Conservation (phyloP, 73 alveolate genomes). For the Paramecium biaurelia region DNA sequence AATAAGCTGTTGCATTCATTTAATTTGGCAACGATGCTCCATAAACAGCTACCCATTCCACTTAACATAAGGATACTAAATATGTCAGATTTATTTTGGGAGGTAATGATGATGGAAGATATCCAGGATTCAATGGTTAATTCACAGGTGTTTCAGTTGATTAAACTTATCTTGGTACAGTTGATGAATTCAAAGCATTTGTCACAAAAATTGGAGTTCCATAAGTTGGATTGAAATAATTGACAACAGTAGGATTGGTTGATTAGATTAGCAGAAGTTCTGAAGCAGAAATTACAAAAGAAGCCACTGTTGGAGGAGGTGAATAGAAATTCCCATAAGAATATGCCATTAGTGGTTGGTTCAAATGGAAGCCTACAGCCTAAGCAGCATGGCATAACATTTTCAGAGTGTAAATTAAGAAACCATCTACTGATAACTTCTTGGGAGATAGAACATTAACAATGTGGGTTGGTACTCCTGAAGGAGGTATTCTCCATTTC, state of each 20-base stretch:
- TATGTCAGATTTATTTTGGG: constrained; percentile 45
- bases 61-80: background rate
- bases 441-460: constrained; percentile 43
- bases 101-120: constrained; percentile 32
- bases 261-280: background rate
- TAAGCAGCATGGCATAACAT: constrained; percentile 40
- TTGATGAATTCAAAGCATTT: background rate
- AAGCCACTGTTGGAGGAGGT: constrained; percentile 35
- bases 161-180: background rate
- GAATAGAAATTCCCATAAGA: constrained; percentile 34
- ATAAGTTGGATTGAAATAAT: background rate
- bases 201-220: background rate
- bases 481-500: constrained; percentile 36
- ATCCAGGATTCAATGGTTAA: constrained; percentile 40
- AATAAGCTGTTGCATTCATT: constrained; percentile 15
- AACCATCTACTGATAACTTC: constrained; percentile 40
- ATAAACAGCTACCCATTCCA: background rate
- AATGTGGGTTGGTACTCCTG: background rate
- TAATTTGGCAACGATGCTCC: background rate
- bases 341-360: constrained; percentile 53
- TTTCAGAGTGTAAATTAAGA: constrained; percentile 40
- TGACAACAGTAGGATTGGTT: background rate
- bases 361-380: constrained; percentile 43
- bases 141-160: background rate
- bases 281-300: background rate